Evolutionary conservation across 2,329 filamentous ascomycete genomes (phyloP), one percentile per base, ranked within the genome.

Genomic region (Penicillium frequentans): DNA sequence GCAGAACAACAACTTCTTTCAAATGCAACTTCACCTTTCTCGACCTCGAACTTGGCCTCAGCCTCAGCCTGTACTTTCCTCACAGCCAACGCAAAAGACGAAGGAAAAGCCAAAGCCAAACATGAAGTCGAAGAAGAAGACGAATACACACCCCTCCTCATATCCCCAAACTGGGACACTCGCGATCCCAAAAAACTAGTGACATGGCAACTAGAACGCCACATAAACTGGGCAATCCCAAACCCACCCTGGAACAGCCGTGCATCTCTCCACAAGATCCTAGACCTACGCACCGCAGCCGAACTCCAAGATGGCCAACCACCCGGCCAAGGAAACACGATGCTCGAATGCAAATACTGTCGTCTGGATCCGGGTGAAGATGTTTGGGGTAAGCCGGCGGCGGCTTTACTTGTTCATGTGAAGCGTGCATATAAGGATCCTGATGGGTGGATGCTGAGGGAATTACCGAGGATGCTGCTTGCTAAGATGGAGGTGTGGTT

Each of bases 131-230:
- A 29, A 26, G n/a, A 19, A 27, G n/a, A 42, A 37, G 48, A 50
- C 24, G 48, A 39, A 39, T 16, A n/a, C 43, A 7, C 44, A 10
- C 13, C 16, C 16, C 39, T 52, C 26, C n/a, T 52, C n/a, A 19
- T 45, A 6, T 1, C 7, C 4, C 19, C 19, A 27, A 52, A 43
- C 10, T 47, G 43, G 51, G 42, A 53, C 19, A 29, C 29, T 10
- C 27, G 33, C n/a, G 29, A 39, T 16, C 26, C 29, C 43, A 23
- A 29, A 26, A 50, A 37, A 49, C 37, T 44, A 13, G 46, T 55
- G 5, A 21, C 26, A 9, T 55, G 52, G 52, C 52, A 55, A 42
- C 13, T 55, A 0, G 52, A 55, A 21, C 21, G 52, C 16, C 52
- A 55, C 19, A 43, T 45, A 16, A 47, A 55, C 21, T 55, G 52